Evolutionary conservation across 805 yeast species (phyloP), one percentile per base, ranked within the genome.

Genomic region (Wickerhamomyces sydowiorum): DNA sequence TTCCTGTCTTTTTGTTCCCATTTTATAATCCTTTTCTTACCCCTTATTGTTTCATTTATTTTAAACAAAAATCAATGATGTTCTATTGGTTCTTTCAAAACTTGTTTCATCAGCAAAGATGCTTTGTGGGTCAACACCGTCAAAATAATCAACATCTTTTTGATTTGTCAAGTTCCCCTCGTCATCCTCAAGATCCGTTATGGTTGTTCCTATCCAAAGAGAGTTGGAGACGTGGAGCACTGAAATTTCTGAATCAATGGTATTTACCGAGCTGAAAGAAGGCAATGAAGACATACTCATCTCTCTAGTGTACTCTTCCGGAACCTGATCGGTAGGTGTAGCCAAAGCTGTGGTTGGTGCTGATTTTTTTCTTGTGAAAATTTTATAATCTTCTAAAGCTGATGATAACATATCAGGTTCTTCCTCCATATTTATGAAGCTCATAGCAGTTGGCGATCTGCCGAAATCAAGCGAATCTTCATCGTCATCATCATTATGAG

Each of bases 141-240:
- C 41, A 22, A 52, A 41, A 7, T 43, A 46, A 36, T 45, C 51
- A 12, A 12, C 21, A 13, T 36, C 22, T 8, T 38, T 5, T 3
- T 9, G 45, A 2, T 43, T 41, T 2, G 8, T 2, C n/a, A 34
- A 21, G 6, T 31, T 8, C 14, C 36, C 41, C 9, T 20, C 22
- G 12, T 25, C 39, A 13, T 41, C 43, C 3, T 41, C 37, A 22
- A 15, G 7, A 25, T 39, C 41, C 2, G 36, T 31, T 6, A 49
- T 39, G 6, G 45, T 39, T 5, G 54, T 36, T 5, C 57, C 58
- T 27, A 55, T 51, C 60, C 60, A 55, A 7, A 55, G 15, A 0
- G 58, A 48, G 28, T 48, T 44, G 2, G 54, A 51, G 0, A 55
- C 47, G 8, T 38, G 38, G 40, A 43, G n/a, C 2, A 54, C 45